phyloP scores from a whole-genome alignment of 2,329 filamentous ascomycete species.

The Paracoccidioides brasiliensis region DNA sequence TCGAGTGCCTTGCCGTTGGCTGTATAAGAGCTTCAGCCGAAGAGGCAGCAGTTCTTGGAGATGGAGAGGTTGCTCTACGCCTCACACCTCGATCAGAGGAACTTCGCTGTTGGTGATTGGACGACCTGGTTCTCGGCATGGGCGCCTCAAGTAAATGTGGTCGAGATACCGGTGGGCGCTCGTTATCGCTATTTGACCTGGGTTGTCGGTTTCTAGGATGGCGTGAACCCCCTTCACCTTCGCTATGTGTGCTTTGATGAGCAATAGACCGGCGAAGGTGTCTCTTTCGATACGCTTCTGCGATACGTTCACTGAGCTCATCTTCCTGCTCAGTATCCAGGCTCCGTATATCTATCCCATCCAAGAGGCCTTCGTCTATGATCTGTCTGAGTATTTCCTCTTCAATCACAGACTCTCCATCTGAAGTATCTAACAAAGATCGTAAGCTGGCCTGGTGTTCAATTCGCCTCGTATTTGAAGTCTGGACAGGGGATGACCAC shows the following conservation, averaged over 20 bases:
- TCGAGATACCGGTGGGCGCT: slow-evolving; percentile 13
- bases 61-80: slow-evolving; percentile 16
- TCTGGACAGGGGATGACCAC: slow-evolving; percentile 13
- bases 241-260: background rate
- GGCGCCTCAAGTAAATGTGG: slow-evolving; percentile 14
- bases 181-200: background rate
- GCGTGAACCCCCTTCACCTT: background rate
- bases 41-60: slow-evolving; percentile 23
- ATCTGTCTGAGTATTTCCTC: slow-evolving; percentile 83
- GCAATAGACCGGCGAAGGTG: slow-evolving; percentile 33
- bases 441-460: slow-evolving; percentile 84
- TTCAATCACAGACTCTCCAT: slow-evolving; percentile 64
- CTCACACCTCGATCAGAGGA: slow-evolving; percentile 16
- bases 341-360: slow-evolving; percentile 79
- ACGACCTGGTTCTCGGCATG: background rate
- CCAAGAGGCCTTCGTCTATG: slow-evolving; percentile 70
- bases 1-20: slow-evolving; percentile 49
- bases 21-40: slow-evolving; percentile 4
- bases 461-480: slow-evolving; percentile 43
- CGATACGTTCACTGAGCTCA: slow-evolving; percentile 79
- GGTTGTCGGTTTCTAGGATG: background rate
- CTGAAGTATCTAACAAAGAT: slow-evolving; percentile 68
- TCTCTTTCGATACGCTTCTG: slow-evolving; percentile 69
- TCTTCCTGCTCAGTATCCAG: slow-evolving; percentile 76
- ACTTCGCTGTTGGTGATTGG: slow-evolving; percentile 12